phyloP scores from a whole-genome alignment of 192 early-diverging fungal genomes.

The Rhizophagus clarus region DNA sequence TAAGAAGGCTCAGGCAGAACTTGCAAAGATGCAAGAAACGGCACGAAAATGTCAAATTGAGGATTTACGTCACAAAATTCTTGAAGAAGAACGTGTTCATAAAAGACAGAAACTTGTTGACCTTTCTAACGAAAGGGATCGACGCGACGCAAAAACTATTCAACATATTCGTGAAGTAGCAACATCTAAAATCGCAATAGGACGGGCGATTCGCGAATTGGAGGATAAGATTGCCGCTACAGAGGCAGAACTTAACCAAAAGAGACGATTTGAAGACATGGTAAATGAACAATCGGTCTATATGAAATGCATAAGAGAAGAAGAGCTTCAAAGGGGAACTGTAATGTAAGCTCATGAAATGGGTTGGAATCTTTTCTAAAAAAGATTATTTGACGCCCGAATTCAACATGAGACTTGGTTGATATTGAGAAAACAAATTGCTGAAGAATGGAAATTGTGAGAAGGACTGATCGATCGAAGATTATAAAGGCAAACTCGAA shows the following conservation, averaged over 20 bases:
- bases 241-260: background rate
- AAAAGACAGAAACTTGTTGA: background rate
- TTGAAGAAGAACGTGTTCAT: background rate
- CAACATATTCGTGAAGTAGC: background rate
- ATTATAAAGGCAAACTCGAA: too few relatives aligned
- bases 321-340: too few relatives aligned
- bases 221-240: background rate
- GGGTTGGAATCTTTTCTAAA: too few relatives aligned
- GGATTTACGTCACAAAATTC: background rate
- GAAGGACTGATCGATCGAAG: too few relatives aligned
- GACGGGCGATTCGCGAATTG: background rate
- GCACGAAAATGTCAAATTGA: background rate
- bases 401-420: too few relatives aligned
- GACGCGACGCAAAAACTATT: background rate
- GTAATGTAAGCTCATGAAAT: too few relatives aligned
- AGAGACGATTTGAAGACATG: background rate
- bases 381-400: too few relatives aligned
- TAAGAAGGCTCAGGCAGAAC: background rate
- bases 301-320: too few relatives aligned
- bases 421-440: too few relatives aligned
- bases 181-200: background rate
- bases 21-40: background rate
- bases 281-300: too few relatives aligned
- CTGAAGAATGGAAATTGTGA: too few relatives aligned
- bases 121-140: background rate